phyloP scores from a whole-genome alignment of 2,329 filamentous ascomycete genomes.

The Metarhizium brunneum region DNA sequence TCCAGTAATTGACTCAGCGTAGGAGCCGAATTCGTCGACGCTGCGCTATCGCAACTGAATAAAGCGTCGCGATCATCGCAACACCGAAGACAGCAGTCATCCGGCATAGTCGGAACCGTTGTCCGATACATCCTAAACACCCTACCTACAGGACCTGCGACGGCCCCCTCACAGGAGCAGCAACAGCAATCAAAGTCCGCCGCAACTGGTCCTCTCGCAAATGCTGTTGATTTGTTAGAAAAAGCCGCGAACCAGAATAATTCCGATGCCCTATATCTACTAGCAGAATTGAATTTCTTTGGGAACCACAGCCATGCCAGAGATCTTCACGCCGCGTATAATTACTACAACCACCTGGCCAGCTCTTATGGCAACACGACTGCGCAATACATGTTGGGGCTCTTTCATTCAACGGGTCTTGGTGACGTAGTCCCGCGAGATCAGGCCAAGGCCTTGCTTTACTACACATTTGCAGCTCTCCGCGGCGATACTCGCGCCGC shows the following conservation, averaged over 20 bases:
- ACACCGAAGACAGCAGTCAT: conserved; percentile 32
- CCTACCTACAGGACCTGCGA: conserved; percentile 40
- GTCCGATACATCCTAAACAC: conserved; percentile 37
- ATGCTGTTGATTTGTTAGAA: conserved; percentile 43
- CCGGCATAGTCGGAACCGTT: conserved; percentile 32
- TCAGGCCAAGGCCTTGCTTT: conserved; percentile 84
- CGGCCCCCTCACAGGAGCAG: conserved; percentile 31
- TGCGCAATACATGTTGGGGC: conserved; percentile 88
- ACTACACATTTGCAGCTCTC: conserved; percentile 88
- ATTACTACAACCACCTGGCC: conserved; percentile 72
- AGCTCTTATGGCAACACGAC: conserved; percentile 74
- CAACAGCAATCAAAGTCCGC: conserved; percentile 14
- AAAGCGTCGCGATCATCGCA: conserved; percentile 38
- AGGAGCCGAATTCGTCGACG: conserved; percentile 46
- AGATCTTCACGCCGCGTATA: conserved; percentile 71
- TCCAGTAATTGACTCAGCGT: background rate
- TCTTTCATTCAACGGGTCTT: conserved; percentile 92
- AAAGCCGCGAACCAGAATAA: conserved; percentile 47
- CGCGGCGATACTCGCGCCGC: conserved; percentile 76
- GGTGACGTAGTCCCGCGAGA: conserved; percentile 72
- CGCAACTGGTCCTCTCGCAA: conserved; percentile 34
- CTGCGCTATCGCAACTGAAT: conserved; percentile 39
- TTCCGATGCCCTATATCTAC: conserved; percentile 76
- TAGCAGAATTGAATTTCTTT: conserved; percentile 94
- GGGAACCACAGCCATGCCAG: conserved; percentile 85